These are phyloP conservation scores for Colletotrichum endophyticum DNA, from an alignment of 2,329 filamentous ascomycete species.

Conservation along the genomic window DNA sequence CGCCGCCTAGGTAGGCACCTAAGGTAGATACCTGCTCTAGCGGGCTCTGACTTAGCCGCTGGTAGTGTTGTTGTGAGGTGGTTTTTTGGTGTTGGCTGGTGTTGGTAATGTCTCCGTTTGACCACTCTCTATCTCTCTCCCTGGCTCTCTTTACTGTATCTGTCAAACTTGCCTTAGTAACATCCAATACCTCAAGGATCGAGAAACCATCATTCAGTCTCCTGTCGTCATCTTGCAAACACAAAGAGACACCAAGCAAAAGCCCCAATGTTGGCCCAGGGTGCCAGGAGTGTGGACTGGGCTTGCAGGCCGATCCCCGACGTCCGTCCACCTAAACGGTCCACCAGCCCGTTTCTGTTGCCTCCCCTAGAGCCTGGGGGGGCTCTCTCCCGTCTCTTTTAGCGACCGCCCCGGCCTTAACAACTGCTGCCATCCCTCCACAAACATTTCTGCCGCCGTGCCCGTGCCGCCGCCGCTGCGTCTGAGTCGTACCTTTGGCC, in stretches of 20 bases:
- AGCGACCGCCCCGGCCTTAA: background rate
- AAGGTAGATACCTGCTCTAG: background rate
- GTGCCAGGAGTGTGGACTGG: background rate
- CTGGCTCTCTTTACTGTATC: background rate
- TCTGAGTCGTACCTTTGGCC: conserved; percentile 8
- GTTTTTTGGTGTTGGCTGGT: background rate
- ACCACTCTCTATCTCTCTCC: background rate
- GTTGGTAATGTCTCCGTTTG: background rate
- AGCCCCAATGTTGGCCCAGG: background rate
- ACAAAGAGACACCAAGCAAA: background rate
- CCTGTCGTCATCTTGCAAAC: background rate
- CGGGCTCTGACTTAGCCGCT: background rate
- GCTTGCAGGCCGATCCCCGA: background rate
- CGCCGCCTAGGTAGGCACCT: background rate
- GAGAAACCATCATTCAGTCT: background rate
- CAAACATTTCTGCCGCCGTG: background rate
- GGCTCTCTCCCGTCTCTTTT: background rate
- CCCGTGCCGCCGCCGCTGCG: background rate
- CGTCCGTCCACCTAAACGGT: background rate
- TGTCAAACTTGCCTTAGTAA: background rate
- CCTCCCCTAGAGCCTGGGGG: background rate
- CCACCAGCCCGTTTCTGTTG: conserved; percentile 2
- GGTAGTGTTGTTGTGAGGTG: background rate
- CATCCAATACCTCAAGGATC: background rate
- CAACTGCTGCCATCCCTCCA: conserved; percentile 9